Conservation (phyloP, 2,329 filamentous ascomycete genomes). For the Xylariaceae sp. region DNA sequence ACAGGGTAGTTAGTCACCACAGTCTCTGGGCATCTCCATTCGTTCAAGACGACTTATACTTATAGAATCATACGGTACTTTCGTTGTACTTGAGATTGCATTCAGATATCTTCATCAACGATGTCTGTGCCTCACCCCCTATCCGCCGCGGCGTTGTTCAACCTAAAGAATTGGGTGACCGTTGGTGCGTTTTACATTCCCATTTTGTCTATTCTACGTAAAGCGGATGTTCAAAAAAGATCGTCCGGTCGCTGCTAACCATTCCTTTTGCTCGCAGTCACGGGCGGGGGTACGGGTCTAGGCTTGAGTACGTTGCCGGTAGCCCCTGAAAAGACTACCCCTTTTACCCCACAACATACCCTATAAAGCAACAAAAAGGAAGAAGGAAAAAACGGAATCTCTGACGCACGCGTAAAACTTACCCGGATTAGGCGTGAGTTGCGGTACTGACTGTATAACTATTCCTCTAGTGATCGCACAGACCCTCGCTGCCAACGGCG, state of each 20-base stretch:
- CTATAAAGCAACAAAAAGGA: neutral
- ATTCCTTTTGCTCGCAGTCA: slow-evolving; percentile 17
- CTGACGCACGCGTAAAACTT: neutral
- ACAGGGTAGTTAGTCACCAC: too few relatives aligned
- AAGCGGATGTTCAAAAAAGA: neutral
- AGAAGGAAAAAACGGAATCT: too few relatives aligned
- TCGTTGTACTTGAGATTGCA: too few relatives aligned
- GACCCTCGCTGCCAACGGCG: slow-evolving; percentile 41
- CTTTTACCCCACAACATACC: neutral
- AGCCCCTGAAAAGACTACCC: neutral
- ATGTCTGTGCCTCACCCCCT: slow-evolving; percentile 28
- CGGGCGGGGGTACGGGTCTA: slow-evolving; percentile 28
- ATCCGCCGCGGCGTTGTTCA: slow-evolving; percentile 26
- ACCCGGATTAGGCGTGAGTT: neutral
- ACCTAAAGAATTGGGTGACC: slow-evolving; percentile 25
- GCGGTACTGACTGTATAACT: neutral
- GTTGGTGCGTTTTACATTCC: slow-evolving; percentile 22
- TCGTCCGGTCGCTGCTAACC: neutral
- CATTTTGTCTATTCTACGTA: neutral
- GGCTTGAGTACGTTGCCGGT: slow-evolving; percentile 24
- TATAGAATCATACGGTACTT: too few relatives aligned
- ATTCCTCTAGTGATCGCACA: slow-evolving; percentile 37
- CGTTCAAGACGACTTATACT: too few relatives aligned
- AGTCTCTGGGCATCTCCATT: too few relatives aligned
- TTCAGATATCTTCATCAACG: neutral